These are phyloP conservation scores for Huntiella bhutanensis DNA, from an alignment of 2,329 filamentous ascomycete species.

Conservation along the genomic window DNA sequence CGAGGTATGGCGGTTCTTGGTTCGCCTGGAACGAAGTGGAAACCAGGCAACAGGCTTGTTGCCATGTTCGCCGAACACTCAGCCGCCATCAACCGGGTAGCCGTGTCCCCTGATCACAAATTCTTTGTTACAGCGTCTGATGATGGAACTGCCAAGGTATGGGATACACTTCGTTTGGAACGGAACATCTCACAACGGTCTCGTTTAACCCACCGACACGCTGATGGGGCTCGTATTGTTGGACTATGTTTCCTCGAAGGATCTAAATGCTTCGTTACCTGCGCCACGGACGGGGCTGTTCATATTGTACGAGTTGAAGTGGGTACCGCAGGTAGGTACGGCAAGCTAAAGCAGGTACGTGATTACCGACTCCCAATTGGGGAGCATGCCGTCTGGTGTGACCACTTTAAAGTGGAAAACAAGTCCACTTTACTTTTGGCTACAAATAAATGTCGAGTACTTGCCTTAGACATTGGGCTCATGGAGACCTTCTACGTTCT, in stretches of 20 bases:
- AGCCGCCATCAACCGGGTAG: constrained; percentile 61
- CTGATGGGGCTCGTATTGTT: constrained; percentile 50
- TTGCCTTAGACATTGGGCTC: constrained; percentile 70
- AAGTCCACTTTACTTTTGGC: constrained; percentile 68
- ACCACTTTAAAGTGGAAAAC: constrained; percentile 72
- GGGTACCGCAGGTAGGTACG: constrained; percentile 40
- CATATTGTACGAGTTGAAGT: constrained; percentile 67
- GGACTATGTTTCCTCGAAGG: constrained; percentile 82
- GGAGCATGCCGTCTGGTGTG: constrained; percentile 75
- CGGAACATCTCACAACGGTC: constrained; percentile 79
- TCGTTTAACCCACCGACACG: constrained; percentile 66
- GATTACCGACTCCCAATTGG: constrained; percentile 57
- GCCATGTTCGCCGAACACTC: constrained; percentile 79
- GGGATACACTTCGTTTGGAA: constrained; percentile 80
- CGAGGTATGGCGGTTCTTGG: constrained; percentile 18
- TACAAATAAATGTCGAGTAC: constrained; percentile 66
- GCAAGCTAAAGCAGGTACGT: constrained; percentile 55
- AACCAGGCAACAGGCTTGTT: constrained; percentile 64
- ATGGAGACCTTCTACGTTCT: constrained; percentile 70
- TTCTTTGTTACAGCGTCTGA: constrained; percentile 93
- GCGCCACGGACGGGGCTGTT: constrained; percentile 74
- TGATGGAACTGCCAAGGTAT: constrained; percentile 78
- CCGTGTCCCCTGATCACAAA: constrained; percentile 70
- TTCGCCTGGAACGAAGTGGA: constrained; percentile 40
- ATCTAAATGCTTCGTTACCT: constrained; percentile 84